Evolutionary conservation across 2,329 filamentous ascomycete species (phyloP).

Genomic region (Arthroderma sp.): DNA sequence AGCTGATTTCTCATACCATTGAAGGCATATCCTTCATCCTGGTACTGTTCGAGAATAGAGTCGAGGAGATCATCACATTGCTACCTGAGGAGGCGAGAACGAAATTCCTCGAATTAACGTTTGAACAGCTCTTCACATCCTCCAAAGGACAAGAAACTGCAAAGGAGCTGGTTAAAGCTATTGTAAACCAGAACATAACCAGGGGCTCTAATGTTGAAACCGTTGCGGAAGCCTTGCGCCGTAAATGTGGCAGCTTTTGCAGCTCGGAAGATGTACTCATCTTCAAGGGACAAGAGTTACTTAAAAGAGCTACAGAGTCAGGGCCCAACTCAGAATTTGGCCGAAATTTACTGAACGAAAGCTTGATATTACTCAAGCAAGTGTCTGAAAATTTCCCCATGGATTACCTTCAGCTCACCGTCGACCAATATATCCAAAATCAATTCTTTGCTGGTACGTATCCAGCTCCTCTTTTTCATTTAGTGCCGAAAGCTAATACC

Average conservation of each 20-base stretch:
- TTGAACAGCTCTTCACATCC: conserved; percentile 74
- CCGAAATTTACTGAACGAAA: conserved; percentile 73
- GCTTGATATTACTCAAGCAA: conserved; percentile 72
- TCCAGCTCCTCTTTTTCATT: conserved; percentile 11
- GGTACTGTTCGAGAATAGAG: conserved; percentile 85
- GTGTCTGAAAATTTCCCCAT: conserved; percentile 72
- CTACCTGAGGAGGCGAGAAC: conserved; percentile 58
- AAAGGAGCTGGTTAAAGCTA: conserved; percentile 89
- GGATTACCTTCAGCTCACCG: conserved; percentile 64
- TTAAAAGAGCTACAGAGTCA: conserved; percentile 76
- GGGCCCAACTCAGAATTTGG: conserved; percentile 61
- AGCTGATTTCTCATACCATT: conserved; percentile 77
- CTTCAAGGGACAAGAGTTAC: conserved; percentile 92
- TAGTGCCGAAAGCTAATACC: conserved; percentile 1
- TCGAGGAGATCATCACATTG: conserved; percentile 71
- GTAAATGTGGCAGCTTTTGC: conserved; percentile 92
- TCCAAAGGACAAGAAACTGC: conserved; percentile 72
- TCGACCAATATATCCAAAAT: conserved; percentile 64
- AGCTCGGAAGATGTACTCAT: conserved; percentile 94
- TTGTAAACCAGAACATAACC: conserved; percentile 94
- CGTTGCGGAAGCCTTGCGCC: conserved; percentile 81
- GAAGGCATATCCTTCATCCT: conserved; percentile 94
- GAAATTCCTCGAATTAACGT: conserved; percentile 64
- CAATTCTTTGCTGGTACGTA: conserved; percentile 66
- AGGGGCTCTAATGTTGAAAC: conserved; percentile 96